Evolutionary conservation across 768 basidiomycete species (phyloP).

Genomic region (Auricularia sp.): DNA sequence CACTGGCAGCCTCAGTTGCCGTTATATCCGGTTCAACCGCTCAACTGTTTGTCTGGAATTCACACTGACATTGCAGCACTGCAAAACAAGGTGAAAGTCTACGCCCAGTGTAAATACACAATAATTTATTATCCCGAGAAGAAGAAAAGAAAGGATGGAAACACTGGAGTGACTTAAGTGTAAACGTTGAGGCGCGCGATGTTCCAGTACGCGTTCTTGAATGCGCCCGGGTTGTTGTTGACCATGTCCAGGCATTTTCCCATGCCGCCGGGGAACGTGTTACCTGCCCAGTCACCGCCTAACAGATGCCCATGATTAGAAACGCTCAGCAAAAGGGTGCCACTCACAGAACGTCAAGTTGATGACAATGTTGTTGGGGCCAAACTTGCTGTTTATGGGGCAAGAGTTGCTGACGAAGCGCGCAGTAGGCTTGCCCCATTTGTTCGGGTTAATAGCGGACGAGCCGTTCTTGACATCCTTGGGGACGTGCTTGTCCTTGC

Average conservation of each 20-base stretch:
- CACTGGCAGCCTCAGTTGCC: no score
- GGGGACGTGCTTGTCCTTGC: constrained; percentile 19
- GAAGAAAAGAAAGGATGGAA: background rate
- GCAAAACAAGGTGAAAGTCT: no score
- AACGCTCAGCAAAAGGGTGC: background rate
- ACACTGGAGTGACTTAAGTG: background rate
- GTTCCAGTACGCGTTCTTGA: constrained; percentile 60
- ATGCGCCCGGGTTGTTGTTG: constrained; percentile 45
- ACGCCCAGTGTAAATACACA: background rate
- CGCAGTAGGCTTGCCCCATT: constrained; percentile 52
- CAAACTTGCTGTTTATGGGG: constrained; percentile 43
- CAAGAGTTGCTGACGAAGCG: constrained; percentile 49
- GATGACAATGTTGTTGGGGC: constrained; percentile 53
- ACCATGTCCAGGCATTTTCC: constrained; percentile 26
- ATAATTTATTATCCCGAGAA: background rate
- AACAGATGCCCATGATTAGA: background rate
- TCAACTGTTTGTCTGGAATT: no score
- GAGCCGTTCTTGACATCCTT: constrained; percentile 20
- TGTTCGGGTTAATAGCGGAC: constrained; percentile 5
- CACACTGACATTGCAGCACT: no score
- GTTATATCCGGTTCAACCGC: no score
- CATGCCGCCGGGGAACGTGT: background rate
- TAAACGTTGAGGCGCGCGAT: constrained; percentile 54
- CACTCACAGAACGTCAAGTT: constrained; percentile 57
- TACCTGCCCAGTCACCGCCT: constrained; percentile 6